Conservation (phyloP, 73 alveolate species). For the Tetrahymena elliotti region DNA sequence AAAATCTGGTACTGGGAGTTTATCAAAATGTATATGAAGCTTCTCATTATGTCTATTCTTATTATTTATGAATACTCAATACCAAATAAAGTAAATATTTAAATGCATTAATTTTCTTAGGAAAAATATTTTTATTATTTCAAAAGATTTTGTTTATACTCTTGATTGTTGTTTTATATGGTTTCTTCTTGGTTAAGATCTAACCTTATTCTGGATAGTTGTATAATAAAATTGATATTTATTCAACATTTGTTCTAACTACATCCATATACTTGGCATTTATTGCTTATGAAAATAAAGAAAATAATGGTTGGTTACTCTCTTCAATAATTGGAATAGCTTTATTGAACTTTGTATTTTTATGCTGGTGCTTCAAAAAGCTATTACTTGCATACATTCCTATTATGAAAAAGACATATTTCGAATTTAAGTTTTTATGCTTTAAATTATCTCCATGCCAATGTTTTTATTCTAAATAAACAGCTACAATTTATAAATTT, state of each 20-base stretch:
- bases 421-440: background rate
- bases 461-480: background rate
- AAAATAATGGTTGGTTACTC: background rate
- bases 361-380: background rate
- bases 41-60: background rate
- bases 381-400: background rate
- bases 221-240: background rate
- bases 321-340: background rate
- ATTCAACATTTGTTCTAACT: background rate
- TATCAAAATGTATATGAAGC: background rate
- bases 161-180: background rate
- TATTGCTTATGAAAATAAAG: background rate
- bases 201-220: background rate
- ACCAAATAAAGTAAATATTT: background rate
- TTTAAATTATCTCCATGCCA: background rate
- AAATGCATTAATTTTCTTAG: background rate
- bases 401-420: background rate
- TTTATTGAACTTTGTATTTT: background rate
- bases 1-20: background rate
- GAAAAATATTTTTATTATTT: background rate
- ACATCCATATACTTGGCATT: background rate
- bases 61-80: background rate
- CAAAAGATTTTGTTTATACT: background rate
- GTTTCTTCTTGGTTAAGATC: background rate
- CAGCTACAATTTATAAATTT: background rate